A percentile compares a stretch with the other conserved stretches of the same genome.
Conservation (phyloP, 2,329 filamentous ascomycete genomes). For the Arthrobotrys musiformis region DNA sequence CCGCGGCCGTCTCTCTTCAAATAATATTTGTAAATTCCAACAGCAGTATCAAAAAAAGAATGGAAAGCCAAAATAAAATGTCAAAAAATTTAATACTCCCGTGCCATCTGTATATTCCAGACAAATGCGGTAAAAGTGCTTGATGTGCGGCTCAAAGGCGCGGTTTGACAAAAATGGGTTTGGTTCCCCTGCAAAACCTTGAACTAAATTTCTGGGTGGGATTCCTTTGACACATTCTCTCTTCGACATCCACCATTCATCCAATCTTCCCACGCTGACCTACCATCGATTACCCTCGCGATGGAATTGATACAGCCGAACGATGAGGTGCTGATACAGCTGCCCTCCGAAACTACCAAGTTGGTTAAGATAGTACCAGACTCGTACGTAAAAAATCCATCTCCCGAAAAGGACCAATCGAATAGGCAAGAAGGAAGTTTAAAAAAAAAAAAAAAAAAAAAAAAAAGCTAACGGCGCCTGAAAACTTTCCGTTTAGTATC, state of each 20-base stretch:
- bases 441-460: background rate
- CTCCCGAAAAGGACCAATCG: slow-evolving; percentile 26
- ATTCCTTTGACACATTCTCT: background rate
- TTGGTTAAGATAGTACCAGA: slow-evolving; percentile 72
- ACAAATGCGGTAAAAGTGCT: too few species aligned
- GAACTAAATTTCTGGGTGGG: slow-evolving; percentile 9
- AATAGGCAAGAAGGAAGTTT: background rate
- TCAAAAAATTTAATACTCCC: background rate
- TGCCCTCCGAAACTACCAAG: slow-evolving; percentile 70
- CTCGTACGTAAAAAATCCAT: slow-evolving; percentile 68
- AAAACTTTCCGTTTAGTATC: slow-evolving; percentile 68
- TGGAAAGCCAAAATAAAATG: slow-evolving; percentile 3
- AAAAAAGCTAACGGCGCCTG: slow-evolving; percentile 46
- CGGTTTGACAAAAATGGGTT: background rate
- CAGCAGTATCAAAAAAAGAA: slow-evolving; percentile 8
- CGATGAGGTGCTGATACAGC: slow-evolving; percentile 68
- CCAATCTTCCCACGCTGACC: background rate
- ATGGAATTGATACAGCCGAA: slow-evolving; percentile 67
- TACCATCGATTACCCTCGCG: slow-evolving; percentile 44
- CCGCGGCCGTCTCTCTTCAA: background rate
- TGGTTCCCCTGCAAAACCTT: background rate
- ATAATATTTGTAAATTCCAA: slow-evolving; percentile 15
- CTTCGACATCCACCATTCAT: slow-evolving; percentile 11
- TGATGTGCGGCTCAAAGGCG: slow-evolving; percentile 35
- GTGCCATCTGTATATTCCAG: background rate